These are phyloP conservation scores for Petunia hybrid DNA, from an alignment of 305 asterid genomes.

Conservation along the genomic window DNA sequence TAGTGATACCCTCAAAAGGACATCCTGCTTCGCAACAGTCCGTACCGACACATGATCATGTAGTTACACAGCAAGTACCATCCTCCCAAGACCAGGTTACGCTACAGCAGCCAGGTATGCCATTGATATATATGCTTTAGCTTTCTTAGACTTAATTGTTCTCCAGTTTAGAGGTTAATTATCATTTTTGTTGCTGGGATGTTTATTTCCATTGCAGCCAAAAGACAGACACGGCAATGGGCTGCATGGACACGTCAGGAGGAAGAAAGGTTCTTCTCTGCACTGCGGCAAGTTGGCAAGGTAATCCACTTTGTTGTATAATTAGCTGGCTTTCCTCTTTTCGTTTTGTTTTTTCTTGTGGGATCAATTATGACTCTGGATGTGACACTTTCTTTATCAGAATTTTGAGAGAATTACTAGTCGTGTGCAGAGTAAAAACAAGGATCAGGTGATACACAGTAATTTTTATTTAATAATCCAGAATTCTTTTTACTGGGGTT, in stretches of 20 bases:
- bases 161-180: constrained; percentile 30
- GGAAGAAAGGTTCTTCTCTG: constrained; percentile 95
- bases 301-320: constrained; percentile 44
- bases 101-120: constrained; percentile 62
- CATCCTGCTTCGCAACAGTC: constrained; percentile 54
- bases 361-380: constrained; percentile 41
- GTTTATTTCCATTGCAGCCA: constrained; percentile 50
- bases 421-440: constrained; percentile 97
- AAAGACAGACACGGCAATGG: constrained; percentile 94
- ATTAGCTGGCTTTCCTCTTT: constrained; percentile 12
- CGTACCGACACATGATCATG: constrained; percentile 33
- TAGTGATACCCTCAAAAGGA: constrained; percentile 53
- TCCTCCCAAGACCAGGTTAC: constrained; percentile 60
- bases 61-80: constrained; percentile 30
- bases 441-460: constrained; percentile 78
- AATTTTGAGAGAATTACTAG: constrained; percentile 91
- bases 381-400: constrained; percentile 51
- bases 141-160: background rate
- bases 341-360: constrained; percentile 20
- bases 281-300: constrained; percentile 99
- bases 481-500: background rate
- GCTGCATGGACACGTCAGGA: constrained; percentile 99
- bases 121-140: background rate
- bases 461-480: background rate
- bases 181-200: constrained; percentile 31